Conservation (phyloP, 306 rosid species). For the Cicer chorassanicum region DNA sequence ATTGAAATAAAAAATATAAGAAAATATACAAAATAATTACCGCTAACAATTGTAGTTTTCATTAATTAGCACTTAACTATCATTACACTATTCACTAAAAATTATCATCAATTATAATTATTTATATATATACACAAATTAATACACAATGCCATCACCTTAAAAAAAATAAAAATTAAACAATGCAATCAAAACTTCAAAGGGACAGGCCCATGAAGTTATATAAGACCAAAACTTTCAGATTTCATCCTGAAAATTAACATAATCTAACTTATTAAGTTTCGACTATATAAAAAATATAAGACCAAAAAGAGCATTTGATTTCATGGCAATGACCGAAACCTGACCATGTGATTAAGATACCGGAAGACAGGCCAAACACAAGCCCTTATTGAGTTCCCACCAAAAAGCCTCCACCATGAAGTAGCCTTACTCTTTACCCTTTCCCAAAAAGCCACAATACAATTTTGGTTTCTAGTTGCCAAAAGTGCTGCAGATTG, state of each 20-base stretch:
- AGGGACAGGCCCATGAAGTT: neutral
- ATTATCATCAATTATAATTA: too few relatives aligned
- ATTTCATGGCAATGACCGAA: slow-evolving; percentile 41
- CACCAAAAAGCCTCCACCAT: slow-evolving; percentile 47
- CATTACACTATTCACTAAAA: too few relatives aligned
- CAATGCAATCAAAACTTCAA: neutral
- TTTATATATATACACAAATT: too few relatives aligned
- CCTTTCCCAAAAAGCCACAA: slow-evolving; percentile 57
- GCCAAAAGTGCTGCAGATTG: slow-evolving; percentile 58
- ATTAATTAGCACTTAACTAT: too few relatives aligned
- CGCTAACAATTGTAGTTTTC: too few relatives aligned
- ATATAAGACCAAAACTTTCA: too few relatives aligned
- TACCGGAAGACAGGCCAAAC: slow-evolving; percentile 52
- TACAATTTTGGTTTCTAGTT: slow-evolving; percentile 48
- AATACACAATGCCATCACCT: too few relatives aligned
- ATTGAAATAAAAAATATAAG: too few relatives aligned
- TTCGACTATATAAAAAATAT: too few relatives aligned
- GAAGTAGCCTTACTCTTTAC: slow-evolving; percentile 46
- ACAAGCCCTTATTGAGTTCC: slow-evolving; percentile 49
- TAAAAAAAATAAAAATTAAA: neutral
- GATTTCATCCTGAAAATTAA: too few relatives aligned
- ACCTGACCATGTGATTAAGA: slow-evolving; percentile 41
- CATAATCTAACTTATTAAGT: too few relatives aligned
- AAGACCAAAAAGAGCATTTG: neutral
- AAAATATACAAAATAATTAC: too few relatives aligned